Conservation (phyloP, 352 stramenopile species). For the Pythium periplocum region DNA sequence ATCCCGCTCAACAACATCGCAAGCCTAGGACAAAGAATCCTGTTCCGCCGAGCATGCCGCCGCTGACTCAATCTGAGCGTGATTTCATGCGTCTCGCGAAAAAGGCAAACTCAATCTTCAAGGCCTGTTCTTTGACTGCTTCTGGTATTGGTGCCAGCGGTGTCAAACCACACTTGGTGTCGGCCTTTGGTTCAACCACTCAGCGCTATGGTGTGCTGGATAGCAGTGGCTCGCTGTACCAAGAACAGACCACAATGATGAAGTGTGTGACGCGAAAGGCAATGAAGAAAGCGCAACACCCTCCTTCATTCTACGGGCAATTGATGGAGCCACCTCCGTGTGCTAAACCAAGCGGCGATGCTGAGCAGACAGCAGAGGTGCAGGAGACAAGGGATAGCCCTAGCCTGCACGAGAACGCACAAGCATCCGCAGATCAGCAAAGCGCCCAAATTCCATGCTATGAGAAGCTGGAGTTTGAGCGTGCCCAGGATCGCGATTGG, state of each 20-base stretch:
- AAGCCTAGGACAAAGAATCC: conserved; percentile 35
- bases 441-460: conserved; percentile 10
- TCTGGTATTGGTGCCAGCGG: conserved; percentile 1
- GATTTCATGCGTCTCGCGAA: conserved; percentile 46
- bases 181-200: conserved; percentile 14
- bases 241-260: conserved; percentile 15
- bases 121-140: conserved; percentile 9
- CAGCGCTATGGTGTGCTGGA: conserved; percentile 15
- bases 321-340: conserved; percentile 8
- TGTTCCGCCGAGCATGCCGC: conserved; percentile 26
- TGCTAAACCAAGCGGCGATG: conserved; percentile 1
- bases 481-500: conserved; percentile 19
- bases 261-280: conserved; percentile 15
- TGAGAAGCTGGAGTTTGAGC: conserved; percentile 19
- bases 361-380: neutral
- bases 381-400: neutral
- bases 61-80: conserved; percentile 27
- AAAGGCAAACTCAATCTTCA: conserved; percentile 54
- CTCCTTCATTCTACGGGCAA: conserved; percentile 14
- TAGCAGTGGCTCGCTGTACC: conserved; percentile 4
- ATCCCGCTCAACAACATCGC: neutral
- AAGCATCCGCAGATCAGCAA: neutral
- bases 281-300: conserved; percentile 13
- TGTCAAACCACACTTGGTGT: conserved; percentile 6
- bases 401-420: neutral